A percentile compares a stretch with the other conserved stretches of the same genome.
These are phyloP conservation scores for Chenopodium formosanum DNA, from an alignment of 148 eudicot genomes.

Conservation along the genomic window DNA sequence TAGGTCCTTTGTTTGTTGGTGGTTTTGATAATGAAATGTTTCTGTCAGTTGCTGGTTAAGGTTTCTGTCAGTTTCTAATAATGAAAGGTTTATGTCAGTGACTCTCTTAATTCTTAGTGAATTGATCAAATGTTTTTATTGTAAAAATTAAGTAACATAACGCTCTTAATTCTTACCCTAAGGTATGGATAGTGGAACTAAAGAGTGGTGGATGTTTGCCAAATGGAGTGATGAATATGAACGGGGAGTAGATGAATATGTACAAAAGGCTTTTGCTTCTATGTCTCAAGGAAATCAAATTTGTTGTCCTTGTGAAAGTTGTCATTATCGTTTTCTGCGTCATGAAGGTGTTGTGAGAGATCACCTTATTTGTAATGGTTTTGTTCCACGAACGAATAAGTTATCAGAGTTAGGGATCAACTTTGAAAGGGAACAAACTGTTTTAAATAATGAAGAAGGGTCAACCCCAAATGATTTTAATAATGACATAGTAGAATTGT, in stretches of 20 bases:
- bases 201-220: background rate
- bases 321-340: background rate
- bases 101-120: too few relatives aligned
- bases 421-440: background rate
- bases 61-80: too few relatives aligned
- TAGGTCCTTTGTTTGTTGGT: too few relatives aligned
- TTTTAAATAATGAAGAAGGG: background rate
- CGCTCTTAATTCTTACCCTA: background rate
- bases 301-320: background rate
- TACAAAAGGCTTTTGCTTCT: background rate
- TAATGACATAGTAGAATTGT: background rate
- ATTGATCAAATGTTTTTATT: too few relatives aligned
- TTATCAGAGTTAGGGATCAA: background rate
- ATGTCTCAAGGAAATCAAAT: constrained; percentile 3
- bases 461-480: too few relatives aligned
- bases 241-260: background rate
- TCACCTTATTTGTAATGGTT: background rate
- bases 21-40: too few relatives aligned
- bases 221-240: background rate
- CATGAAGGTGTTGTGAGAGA: background rate
- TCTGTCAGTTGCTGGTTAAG: too few relatives aligned
- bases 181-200: background rate
- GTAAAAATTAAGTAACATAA: too few relatives aligned
- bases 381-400: background rate
- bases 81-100: too few relatives aligned